A percentile compares a stretch with the other conserved stretches of the same genome.
Evolutionary conservation across 768 basidiomycete genomes (phyloP).

Genomic region (Tulasnella sp.): DNA sequence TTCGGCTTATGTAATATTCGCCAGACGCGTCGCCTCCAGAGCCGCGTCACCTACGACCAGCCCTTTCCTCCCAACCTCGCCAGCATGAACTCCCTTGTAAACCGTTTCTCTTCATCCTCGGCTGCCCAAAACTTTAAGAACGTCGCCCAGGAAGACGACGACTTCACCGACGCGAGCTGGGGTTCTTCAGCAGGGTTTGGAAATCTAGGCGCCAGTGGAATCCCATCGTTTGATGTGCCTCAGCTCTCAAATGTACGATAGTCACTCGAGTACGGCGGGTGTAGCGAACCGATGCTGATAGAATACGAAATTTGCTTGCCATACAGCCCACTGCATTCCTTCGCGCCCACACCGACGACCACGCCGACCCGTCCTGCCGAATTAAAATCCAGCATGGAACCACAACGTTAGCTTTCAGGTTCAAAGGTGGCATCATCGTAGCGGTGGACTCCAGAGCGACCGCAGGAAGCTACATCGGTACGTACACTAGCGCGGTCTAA

Average conservation of each 20-base stretch:
- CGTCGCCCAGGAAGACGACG: slow-evolving; percentile 35
- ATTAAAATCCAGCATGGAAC: slow-evolving; percentile 99
- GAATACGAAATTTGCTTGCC: slow-evolving; percentile 11
- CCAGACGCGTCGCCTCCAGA: slow-evolving; percentile 2
- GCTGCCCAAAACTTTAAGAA: background rate
- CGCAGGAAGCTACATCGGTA: slow-evolving; percentile 93
- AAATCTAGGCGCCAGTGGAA: slow-evolving; percentile 49
- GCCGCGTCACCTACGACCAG: slow-evolving; percentile 5
- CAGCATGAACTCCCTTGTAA: slow-evolving; percentile 17
- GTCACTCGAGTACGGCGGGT: background rate
- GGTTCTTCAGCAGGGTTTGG: slow-evolving; percentile 79
- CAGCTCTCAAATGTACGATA: slow-evolving; percentile 59
- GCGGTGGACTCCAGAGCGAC: slow-evolving; percentile 98
- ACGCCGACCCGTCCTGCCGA: slow-evolving; percentile 82
- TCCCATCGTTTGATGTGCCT: slow-evolving; percentile 62
- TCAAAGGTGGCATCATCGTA: slow-evolving; percentile 95
- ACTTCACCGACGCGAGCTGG: slow-evolving; percentile 60
- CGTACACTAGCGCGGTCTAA: slow-evolving; percentile 20
- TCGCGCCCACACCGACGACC: slow-evolving; percentile 88
- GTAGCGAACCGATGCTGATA: background rate
- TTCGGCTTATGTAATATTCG: background rate
- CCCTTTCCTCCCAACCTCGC: background rate
- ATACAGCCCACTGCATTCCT: slow-evolving; percentile 81
- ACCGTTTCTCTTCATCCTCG: slow-evolving; percentile 15
- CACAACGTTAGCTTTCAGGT: slow-evolving; percentile 94